Conservation (phyloP, 1,284 basidiomycete genomes). For the Thelephora terrestris region DNA sequence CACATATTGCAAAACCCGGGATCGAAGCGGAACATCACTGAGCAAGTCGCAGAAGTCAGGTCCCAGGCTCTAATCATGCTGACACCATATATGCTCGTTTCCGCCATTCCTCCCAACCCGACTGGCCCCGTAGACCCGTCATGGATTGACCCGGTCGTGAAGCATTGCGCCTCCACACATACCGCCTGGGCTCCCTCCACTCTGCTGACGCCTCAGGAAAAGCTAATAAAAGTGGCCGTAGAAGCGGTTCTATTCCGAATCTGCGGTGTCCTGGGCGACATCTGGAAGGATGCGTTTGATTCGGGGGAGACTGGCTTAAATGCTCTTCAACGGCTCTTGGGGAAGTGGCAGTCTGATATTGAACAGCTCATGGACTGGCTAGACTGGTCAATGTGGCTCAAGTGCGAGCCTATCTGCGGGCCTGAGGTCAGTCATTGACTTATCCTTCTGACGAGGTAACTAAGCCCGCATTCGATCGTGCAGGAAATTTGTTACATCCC, state of each 20-base stretch:
- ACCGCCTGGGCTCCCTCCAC: conserved; percentile 18
- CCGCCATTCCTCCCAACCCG: conserved; percentile 1
- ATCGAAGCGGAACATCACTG: background rate
- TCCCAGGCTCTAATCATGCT: conserved; percentile 2
- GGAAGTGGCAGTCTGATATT: conserved; percentile 21
- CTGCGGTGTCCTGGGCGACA: conserved; percentile 31
- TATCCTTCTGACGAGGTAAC: background rate
- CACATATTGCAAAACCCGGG: conserved; percentile 1
- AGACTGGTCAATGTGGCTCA: conserved; percentile 36
- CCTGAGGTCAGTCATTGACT: conserved; percentile 26
- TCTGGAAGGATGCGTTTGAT: conserved; percentile 32
- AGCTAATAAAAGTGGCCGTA: conserved; percentile 23
- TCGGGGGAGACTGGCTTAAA: conserved; percentile 11
- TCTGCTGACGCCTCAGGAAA: conserved; percentile 27
- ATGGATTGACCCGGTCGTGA: conserved; percentile 24
- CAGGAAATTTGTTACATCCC: conserved; percentile 40
- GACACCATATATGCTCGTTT: conserved; percentile 2
- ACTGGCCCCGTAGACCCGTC: conserved; percentile 8
- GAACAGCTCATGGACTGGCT: conserved; percentile 31
- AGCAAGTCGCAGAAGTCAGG: conserved; percentile 2
- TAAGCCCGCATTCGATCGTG: background rate
- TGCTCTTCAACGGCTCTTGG: conserved; percentile 7
- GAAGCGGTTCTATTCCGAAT: conserved; percentile 32
- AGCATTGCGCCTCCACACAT: conserved; percentile 27
- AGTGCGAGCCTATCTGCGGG: conserved; percentile 30